A percentile compares a stretch with the other conserved stretches of the same genome.
phyloP scores from a whole-genome alignment of 345 rosid species.

The Aquilaria yunnanensis region DNA sequence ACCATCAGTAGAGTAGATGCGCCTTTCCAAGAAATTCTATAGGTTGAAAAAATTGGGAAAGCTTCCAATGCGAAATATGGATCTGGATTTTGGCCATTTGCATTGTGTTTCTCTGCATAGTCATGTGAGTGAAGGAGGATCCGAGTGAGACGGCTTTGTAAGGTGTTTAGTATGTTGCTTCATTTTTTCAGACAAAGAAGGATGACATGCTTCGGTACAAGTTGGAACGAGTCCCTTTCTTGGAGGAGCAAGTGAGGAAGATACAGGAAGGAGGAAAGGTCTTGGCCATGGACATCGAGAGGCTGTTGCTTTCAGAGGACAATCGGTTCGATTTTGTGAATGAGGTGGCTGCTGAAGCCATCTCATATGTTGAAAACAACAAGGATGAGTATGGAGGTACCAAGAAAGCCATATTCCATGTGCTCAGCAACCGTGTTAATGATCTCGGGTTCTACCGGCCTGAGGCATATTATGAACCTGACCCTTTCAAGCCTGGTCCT shows the following conservation, averaged over 20 bases:
- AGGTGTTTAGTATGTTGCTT: background rate
- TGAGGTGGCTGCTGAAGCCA: constrained; percentile 85
- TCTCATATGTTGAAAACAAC: constrained; percentile 60
- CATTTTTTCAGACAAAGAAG: constrained; percentile 49
- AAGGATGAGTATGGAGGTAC: constrained; percentile 69
- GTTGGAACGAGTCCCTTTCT: constrained; percentile 65
- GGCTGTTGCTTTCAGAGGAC: constrained; percentile 64
- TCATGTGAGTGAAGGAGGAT: no score
- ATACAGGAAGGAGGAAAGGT: constrained; percentile 57
- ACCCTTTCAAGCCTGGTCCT: constrained; percentile 80
- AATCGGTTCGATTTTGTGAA: constrained; percentile 73
- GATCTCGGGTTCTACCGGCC: constrained; percentile 73
- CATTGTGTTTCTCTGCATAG: no score
- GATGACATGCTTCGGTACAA: constrained; percentile 62
- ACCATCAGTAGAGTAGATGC: no score
- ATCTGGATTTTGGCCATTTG: no score
- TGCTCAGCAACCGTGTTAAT: constrained; percentile 74
- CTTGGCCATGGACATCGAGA: constrained; percentile 62
- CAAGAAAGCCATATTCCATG: constrained; percentile 86
- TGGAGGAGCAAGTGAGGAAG: constrained; percentile 85
- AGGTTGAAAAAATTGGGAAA: no score
- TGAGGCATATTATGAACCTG: constrained; percentile 62
- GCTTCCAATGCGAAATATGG: no score
- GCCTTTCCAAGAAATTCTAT: no score
- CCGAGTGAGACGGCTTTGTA: no score